Percentiles rank a stretch among this genome's conserved stretches.
Evolutionary conservation across 2,329 filamentous ascomycete species (phyloP).

Genomic region (Juglanconis sp.): DNA sequence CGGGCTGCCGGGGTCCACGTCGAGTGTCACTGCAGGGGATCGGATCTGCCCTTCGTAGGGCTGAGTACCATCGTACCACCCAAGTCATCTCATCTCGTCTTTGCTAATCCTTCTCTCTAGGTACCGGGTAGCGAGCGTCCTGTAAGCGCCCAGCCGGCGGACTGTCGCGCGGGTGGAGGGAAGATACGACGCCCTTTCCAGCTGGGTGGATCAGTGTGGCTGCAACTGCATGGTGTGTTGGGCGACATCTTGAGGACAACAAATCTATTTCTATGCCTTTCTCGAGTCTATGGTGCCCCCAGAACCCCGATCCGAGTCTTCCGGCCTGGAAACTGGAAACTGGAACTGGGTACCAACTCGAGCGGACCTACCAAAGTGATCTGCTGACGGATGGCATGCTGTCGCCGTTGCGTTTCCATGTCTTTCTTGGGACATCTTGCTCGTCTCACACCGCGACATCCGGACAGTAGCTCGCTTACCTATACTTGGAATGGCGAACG

Average conservation of each 20-base stretch:
- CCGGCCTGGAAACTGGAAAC: too few relatives aligned
- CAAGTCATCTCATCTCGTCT: background rate
- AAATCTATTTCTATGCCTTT: background rate
- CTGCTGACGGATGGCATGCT: background rate
- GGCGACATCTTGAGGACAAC: background rate
- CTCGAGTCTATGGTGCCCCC: too few relatives aligned
- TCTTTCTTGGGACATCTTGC: background rate
- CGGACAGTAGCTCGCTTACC: background rate
- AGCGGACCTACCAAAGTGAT: too few relatives aligned
- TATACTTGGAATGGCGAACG: background rate
- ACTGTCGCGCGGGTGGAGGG: background rate
- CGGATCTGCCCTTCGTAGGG: constrained; percentile 8
- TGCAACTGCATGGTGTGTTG: background rate
- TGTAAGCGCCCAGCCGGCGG: background rate
- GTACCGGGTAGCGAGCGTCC: background rate
- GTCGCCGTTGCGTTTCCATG: background rate
- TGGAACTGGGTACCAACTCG: too few relatives aligned
- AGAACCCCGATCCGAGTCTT: too few relatives aligned
- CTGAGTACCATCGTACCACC: constrained; percentile 2
- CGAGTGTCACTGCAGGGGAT: constrained; percentile 9
- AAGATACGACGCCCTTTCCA: background rate
- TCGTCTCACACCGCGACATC: constrained; percentile 13
- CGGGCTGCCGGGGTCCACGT: background rate
- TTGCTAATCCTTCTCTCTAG: background rate
- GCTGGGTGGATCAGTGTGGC: background rate